phyloP scores from a whole-genome alignment of 2,329 filamentous ascomycete genomes.

The Fusarium tuaranense region DNA sequence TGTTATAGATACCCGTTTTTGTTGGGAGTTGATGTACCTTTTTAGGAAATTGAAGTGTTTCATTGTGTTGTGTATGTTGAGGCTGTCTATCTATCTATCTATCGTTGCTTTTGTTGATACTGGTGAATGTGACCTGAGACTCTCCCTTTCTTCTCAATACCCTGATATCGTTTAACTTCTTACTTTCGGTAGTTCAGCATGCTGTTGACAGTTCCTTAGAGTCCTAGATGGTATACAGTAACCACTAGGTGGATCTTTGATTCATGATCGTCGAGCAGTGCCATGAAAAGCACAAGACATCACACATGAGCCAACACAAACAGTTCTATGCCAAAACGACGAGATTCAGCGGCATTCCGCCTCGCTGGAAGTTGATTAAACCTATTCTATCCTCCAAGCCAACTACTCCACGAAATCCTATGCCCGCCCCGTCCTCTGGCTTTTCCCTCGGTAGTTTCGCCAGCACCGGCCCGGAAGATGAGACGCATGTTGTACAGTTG shows the following conservation, averaged over 20 bases:
- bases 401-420: conserved; percentile 7
- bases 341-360: conserved; percentile 10
- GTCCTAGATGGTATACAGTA: not conserved
- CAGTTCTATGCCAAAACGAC: not conserved
- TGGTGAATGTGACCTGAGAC: not conserved
- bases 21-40: not conserved
- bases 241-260: not conserved
- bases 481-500: conserved; percentile 39
- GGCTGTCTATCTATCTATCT: not conserved
- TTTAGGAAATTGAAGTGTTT: not conserved
- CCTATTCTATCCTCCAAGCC: conserved; percentile 28
- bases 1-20: conserved; percentile 16
- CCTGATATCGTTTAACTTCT: too few species aligned
- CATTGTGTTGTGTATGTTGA: not conserved
- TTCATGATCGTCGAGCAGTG: not conserved
- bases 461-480: conserved; percentile 13
- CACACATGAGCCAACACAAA: not conserved
- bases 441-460: conserved; percentile 24
- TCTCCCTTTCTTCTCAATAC: not conserved
- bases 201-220: too few species aligned
- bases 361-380: conserved; percentile 29
- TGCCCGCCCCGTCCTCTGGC: conserved; percentile 14
- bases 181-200: not conserved
- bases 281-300: not conserved
- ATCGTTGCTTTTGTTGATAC: not conserved